These are phyloP conservation scores for Thelonectria blattea DNA, from an alignment of 2,329 filamentous ascomycete species.

Conservation along the genomic window DNA sequence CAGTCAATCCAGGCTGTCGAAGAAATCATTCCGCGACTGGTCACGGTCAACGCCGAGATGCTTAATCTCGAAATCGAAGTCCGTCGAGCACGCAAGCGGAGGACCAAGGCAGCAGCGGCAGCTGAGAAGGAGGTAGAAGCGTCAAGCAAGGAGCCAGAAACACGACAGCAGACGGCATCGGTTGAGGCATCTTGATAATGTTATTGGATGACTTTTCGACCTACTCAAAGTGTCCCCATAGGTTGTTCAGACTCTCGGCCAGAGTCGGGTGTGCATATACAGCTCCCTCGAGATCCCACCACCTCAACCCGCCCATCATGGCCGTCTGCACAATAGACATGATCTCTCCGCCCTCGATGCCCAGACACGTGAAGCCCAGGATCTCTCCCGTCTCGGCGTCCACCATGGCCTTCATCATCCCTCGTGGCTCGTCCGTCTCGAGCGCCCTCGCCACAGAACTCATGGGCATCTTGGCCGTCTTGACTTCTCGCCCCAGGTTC, in stretches of 20 bases:
- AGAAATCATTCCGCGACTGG: constrained; percentile 61
- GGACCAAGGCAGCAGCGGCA: constrained; percentile 53
- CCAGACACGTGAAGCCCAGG: constrained; percentile 58
- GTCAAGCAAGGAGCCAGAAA: constrained; percentile 1
- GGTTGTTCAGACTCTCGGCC: constrained; percentile 58
- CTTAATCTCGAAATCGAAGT: constrained; percentile 71
- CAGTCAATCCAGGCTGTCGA: constrained; percentile 64
- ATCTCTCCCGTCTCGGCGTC: constrained; percentile 56
- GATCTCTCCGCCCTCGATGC: constrained; percentile 58
- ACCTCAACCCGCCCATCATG: constrained; percentile 55
- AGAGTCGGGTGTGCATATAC: constrained; percentile 58
- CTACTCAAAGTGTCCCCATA: constrained; percentile 52
- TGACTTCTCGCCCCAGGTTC: constrained; percentile 42
- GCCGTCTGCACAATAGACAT: constrained; percentile 60
- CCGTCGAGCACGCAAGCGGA: constrained; percentile 63
- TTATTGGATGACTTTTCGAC: neutral
- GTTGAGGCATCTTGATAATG: constrained; percentile 25
- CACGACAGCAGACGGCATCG: constrained; percentile 11
- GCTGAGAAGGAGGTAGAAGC: constrained; percentile 34
- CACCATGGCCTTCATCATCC: constrained; percentile 59
- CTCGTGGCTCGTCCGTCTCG: constrained; percentile 58
- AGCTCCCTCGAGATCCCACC: constrained; percentile 52
- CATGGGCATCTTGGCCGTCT: constrained; percentile 58
- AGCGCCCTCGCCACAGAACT: constrained; percentile 55
- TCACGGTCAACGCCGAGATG: constrained; percentile 66